phyloP scores from a whole-genome alignment of 306 rosid genomes.

The barrel medic (Medicago truncatula) region DNA sequence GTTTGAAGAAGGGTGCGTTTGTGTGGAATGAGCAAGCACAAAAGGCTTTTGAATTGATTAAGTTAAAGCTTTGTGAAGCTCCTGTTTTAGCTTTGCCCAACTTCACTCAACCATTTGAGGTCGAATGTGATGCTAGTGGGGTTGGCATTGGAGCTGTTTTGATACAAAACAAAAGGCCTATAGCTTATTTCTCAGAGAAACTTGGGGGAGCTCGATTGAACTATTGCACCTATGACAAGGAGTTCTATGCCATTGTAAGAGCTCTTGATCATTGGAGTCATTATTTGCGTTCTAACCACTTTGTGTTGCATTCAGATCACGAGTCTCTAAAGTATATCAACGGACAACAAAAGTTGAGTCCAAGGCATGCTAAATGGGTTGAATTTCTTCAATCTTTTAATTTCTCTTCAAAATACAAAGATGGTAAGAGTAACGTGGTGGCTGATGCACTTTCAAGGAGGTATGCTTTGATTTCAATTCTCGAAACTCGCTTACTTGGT shows the following conservation, averaged over 20 bases:
- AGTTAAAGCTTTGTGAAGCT: neutral
- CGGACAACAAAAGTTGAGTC: neutral
- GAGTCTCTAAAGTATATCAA: neutral
- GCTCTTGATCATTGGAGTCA: neutral
- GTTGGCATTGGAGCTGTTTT: neutral
- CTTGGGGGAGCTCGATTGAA: neutral
- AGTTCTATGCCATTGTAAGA: neutral
- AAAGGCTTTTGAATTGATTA: neutral
- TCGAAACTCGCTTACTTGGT: neutral
- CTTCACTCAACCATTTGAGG: neutral
- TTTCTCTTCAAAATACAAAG: neutral
- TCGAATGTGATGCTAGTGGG: neutral
- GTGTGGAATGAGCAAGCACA: neutral
- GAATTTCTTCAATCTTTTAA: too few relatives aligned
- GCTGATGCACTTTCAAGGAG: neutral
- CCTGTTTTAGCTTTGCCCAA: neutral
- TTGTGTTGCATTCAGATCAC: neutral
- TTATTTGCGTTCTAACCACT: neutral
- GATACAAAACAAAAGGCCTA: neutral
- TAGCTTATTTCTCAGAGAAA: neutral
- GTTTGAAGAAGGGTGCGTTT: neutral
- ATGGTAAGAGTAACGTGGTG: neutral
- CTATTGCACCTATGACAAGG: neutral
- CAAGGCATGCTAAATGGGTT: neutral
- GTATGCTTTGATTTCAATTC: neutral